A percentile compares a stretch with the other conserved stretches of the same genome.
phyloP scores from a whole-genome alignment of 1,139 yeast genomes.

The Yamadazyma dendronema region DNA sequence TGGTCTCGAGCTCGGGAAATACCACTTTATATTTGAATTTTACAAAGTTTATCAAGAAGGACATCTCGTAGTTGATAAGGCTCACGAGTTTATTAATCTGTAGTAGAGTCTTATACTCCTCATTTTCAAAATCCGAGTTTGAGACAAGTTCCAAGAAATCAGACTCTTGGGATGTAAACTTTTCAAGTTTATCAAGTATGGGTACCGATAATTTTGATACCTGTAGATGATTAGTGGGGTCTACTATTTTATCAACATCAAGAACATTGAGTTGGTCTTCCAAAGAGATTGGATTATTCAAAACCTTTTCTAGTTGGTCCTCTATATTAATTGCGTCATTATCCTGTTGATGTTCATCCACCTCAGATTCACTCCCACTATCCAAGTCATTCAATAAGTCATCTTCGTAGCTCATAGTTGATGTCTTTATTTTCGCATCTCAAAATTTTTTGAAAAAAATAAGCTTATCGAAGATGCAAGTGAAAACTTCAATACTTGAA shows the following conservation, averaged over 20 bases:
- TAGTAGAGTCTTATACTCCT: conserved; percentile 50
- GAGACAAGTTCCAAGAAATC: conserved; percentile 38
- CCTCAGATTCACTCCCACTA: conserved; percentile 15
- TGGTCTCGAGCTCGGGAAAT: conserved; percentile 69
- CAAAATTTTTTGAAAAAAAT: too few relatives aligned
- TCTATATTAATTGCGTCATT: too few relatives aligned
- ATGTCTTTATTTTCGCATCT: conserved; percentile 1
- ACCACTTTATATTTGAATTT: conserved; percentile 55
- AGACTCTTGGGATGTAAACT: conserved; percentile 23
- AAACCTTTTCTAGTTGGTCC: conserved; percentile 9
- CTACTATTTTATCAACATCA: conserved; percentile 18
- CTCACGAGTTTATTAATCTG: conserved; percentile 56
- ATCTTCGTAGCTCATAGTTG: conserved; percentile 27
- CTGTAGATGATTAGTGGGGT: conserved; percentile 21
- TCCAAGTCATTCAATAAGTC: conserved; percentile 37
- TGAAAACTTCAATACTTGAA: conserved; percentile 37
- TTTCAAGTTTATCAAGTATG: conserved; percentile 22
- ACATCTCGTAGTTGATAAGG: conserved; percentile 57
- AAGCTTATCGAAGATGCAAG: conserved; percentile 11
- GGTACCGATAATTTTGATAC: conserved; percentile 27
- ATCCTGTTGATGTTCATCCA: not conserved
- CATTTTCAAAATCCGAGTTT: conserved; percentile 30
- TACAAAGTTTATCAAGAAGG: conserved; percentile 48
- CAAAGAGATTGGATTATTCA: conserved; percentile 10
- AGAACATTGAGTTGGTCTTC: conserved; percentile 14